These are phyloP conservation scores for Thermomucor indicae-seudaticae DNA, from an alignment of 371 early-diverging fungal species.

Conservation along the genomic window DNA sequence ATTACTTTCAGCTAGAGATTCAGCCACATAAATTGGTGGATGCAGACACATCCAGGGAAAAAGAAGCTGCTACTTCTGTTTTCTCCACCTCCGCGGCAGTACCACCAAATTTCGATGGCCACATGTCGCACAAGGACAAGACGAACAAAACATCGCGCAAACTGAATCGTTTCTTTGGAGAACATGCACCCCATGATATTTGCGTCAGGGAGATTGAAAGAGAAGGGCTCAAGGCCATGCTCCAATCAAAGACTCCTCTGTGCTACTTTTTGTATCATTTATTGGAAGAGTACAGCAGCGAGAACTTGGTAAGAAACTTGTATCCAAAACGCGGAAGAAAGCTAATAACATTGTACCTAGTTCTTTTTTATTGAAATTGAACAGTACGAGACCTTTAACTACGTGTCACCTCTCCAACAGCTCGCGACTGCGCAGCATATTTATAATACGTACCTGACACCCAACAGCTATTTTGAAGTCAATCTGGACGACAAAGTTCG, in stretches of 20 bases:
- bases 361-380: conserved; percentile 61
- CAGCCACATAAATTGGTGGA: neutral
- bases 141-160: conserved; percentile 37
- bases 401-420: conserved; percentile 32
- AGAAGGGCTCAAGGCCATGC: conserved; percentile 52
- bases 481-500: conserved; percentile 55
- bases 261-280: conserved; percentile 55
- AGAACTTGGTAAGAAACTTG: conserved; percentile 47
- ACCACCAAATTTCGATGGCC: conserved; percentile 30
- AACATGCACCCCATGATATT: conserved; percentile 42
- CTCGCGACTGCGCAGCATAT: conserved; percentile 50
- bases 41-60: neutral
- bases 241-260: conserved; percentile 49
- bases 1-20: conserved; percentile 5
- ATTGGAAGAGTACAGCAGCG: conserved; percentile 51
- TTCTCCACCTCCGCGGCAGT: neutral
- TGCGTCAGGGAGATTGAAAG: conserved; percentile 46
- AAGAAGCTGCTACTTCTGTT: neutral
- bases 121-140: conserved; percentile 34
- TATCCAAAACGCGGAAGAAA: neutral
- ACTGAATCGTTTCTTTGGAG: conserved; percentile 50
- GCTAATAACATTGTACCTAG: conserved; percentile 8
- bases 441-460: conserved; percentile 48
- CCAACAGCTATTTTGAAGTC: conserved; percentile 51
- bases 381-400: conserved; percentile 46